phyloP scores from a whole-genome alignment of 2,329 filamentous ascomycete genomes.

The Penicillium glabrum region DNA sequence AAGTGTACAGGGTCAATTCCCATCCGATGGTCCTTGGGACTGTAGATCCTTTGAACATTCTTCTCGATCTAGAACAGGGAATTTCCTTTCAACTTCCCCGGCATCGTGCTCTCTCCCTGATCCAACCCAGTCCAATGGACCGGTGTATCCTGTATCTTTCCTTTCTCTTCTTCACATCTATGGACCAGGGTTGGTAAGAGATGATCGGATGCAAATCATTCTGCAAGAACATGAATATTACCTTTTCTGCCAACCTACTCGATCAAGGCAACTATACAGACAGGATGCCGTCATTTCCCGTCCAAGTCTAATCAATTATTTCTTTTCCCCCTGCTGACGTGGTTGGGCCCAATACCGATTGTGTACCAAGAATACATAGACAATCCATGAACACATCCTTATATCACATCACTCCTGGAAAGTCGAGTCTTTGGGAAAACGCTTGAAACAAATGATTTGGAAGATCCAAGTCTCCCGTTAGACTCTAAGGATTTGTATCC shows the following conservation, averaged over 20 bases:
- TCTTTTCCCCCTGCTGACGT: slow-evolving; percentile 6
- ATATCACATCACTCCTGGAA: not conserved
- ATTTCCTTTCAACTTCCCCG: slow-evolving; percentile 15
- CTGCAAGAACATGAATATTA: not conserved
- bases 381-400: no score
- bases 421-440: not conserved
- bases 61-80: slow-evolving; percentile 1
- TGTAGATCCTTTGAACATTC: slow-evolving; percentile 6
- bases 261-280: not conserved
- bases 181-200: not conserved
- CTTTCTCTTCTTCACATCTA: not conserved
- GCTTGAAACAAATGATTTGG: not conserved
- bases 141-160: slow-evolving; percentile 14
- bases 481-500: not conserved
- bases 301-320: not conserved
- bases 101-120: slow-evolving; percentile 2
- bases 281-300: not conserved
- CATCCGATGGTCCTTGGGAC: not conserved
- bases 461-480: not conserved
- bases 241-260: not conserved
- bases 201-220: not conserved
- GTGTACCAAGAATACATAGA: not conserved
- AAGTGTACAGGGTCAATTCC: not conserved
- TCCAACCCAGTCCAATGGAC: slow-evolving; percentile 25
- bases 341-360: not conserved